Base-by-base conservation (phyloP, 805 yeast species). In the Kazachstania kunashirensis region DNA sequence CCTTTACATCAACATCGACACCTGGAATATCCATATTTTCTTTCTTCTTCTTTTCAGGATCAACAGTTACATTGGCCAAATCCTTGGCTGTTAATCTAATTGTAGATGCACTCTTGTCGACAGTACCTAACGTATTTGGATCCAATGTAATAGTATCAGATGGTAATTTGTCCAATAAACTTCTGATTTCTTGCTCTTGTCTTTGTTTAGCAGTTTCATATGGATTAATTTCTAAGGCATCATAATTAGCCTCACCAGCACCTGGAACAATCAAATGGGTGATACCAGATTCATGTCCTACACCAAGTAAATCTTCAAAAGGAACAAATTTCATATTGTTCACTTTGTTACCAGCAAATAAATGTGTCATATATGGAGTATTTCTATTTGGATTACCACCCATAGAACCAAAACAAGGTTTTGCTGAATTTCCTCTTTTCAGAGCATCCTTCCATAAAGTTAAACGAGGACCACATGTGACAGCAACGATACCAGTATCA, bases 161-260 rank as follows among this genome's bases (percentile, higher is more conserved):
- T 47, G 82, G 78, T 47, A 92, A 67, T 62, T 92, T 92, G 63
- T 89, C 84, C 55, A 92, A 63, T 57, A 92, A 69, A 2, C 80
- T 62, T 54, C 89, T 76, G 25, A 92, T 95, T 67, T 92, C 98
- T 31, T 74, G 70, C 63, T 89, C 89, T 61, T 89, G 95, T 68
- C 97, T 79, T 65, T 88, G 96, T 57, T 84, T 80, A 37, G 83
- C 76, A 8, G 95, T 75, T 60, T 85, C 95, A 63, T 70, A 92
- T 44, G 98, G 98, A 59, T 92, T 92, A 52, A 77, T 62, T 62
- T 92, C 98, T 57, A 86, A 61, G 3, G 97, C 86, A 66, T 92
- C 98, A 59, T 75, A 86, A 63, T 92, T 92, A 43, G 98, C 96
- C 65, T 92, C 98, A 67, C 98, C 98, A 29, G 96, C 68, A 18